Evolutionary conservation across 371 early-diverging fungal genomes (phyloP), one percentile per base, ranked within the genome.

Genomic region (Mortierella sp.): DNA sequence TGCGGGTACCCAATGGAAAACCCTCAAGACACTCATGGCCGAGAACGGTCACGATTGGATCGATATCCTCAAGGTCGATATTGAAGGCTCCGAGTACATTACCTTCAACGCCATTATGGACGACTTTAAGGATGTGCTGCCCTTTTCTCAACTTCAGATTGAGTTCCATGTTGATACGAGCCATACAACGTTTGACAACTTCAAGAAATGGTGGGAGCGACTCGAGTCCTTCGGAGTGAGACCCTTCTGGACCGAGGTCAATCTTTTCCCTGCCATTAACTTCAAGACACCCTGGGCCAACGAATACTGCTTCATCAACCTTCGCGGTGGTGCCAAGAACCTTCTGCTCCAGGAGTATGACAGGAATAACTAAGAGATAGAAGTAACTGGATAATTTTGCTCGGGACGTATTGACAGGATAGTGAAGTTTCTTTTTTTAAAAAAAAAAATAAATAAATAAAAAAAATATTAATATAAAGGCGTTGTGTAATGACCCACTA

Each of bases 31-130:
- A 1, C 43, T 74, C 28, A 74, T 74, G 74, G 19, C 53, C 7
- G 74, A 74, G 60, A 68, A 74, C 43, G 68, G 74, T 21, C 68
- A 68, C 25, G 61, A 60, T 19, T 74, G 74, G 74, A 68, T 74
- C 52, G 68, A 74, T 25, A 63, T 74, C 29, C 56, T 74, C 28
- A 64, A 64, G 58, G 53, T 74, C 21, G 69, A 68, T 18, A 68
- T 68, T 51, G 69, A 65, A 45, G 69, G 69, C 9, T 21, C 5
- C 37, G 74, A 65, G 26, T 74, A 52, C 62, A 16, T 1, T 0
- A 29, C 66, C 2, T 55, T 73, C 43, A 37, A 68, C 28, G 53
- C 68, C 26, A 57, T 71, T 19, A 64, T 73, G 74, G 47, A 63
- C 37, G 63, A 59, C 43, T 60, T 59, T 28, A 48, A 16, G n/a